Percentiles rank a stretch among this genome's conserved stretches.
Conservation (phyloP, 495 filamentous ascomycete genomes). For the Letharia lupina region DNA sequence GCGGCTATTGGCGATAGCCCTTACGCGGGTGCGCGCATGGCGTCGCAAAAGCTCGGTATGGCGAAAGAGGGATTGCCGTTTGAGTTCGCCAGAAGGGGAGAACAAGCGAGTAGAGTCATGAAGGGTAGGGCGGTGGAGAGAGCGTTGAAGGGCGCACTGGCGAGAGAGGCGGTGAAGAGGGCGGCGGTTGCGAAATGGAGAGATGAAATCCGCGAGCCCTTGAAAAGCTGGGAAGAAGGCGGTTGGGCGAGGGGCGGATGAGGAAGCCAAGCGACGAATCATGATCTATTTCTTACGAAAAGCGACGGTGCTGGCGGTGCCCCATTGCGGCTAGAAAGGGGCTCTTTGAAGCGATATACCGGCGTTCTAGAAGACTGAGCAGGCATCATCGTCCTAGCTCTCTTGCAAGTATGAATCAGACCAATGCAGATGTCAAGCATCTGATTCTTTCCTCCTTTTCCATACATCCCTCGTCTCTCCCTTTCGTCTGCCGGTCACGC, state of each 20-base stretch:
- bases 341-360: constrained; percentile 1
- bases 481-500: not conserved
- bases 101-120: constrained; percentile 36
- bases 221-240: not conserved
- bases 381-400: not conserved
- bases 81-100: constrained; percentile 37
- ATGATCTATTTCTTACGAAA: not conserved
- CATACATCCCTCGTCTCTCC: not conserved
- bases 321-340: not conserved
- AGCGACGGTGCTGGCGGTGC: constrained; percentile 13
- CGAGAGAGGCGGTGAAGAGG: constrained; percentile 37
- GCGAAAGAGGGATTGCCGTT: constrained; percentile 43
- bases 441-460: not conserved
- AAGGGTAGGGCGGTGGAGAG: constrained; percentile 40
- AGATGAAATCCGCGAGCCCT: not conserved
- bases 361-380: not conserved
- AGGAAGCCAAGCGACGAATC: not conserved
- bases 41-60: constrained; percentile 39
- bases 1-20: constrained; percentile 47
- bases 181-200: constrained; percentile 32
- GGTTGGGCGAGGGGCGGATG: constrained; percentile 8
- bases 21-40: constrained; percentile 39
- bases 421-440: not conserved
- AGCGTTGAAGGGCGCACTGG: constrained; percentile 35
- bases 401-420: not conserved